Evolutionary conservation across 139 green algal genomes (phyloP).

Genomic region (Diplosphaera chodatii): DNA sequence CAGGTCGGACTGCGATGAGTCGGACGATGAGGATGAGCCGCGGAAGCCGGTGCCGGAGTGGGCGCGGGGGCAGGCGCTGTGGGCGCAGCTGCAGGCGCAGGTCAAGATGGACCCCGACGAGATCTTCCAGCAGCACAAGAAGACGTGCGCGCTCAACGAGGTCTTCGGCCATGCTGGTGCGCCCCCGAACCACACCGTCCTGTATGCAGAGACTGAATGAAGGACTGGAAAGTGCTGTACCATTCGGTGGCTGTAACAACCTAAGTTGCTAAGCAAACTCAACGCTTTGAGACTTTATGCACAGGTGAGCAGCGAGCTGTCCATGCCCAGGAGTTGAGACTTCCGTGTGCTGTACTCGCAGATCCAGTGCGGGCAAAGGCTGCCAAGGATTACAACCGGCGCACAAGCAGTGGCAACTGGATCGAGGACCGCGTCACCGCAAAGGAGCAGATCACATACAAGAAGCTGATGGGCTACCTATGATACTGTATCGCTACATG

Average conservation of each 20-base stretch:
- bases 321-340: too few relatives aligned
- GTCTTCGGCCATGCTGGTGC: constrained; percentile 44
- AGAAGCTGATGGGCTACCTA: constrained; percentile 53
- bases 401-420: constrained; percentile 69
- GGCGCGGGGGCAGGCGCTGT: constrained; percentile 39
- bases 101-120: constrained; percentile 56
- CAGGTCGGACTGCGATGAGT: constrained; percentile 42
- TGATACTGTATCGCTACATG: too few relatives aligned
- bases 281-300: too few relatives aligned
- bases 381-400: constrained; percentile 34
- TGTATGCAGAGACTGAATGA: too few relatives aligned
- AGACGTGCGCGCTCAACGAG: constrained; percentile 61
- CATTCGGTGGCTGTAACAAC: too few relatives aligned
- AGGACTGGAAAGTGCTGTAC: too few relatives aligned
- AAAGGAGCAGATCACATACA: constrained; percentile 53
- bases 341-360: too few relatives aligned
- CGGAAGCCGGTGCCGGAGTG: constrained; percentile 70
- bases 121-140: constrained; percentile 60
- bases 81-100: constrained; percentile 41
- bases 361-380: background rate
- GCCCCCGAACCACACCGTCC: too few relatives aligned
- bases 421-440: constrained; percentile 55
- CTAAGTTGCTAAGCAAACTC: too few relatives aligned
- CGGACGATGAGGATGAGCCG: constrained; percentile 30
- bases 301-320: too few relatives aligned